These are phyloP conservation scores for Umbelopsis ramanniana DNA, from an alignment of 192 early-diverging fungal genomes.

Conservation along the genomic window DNA sequence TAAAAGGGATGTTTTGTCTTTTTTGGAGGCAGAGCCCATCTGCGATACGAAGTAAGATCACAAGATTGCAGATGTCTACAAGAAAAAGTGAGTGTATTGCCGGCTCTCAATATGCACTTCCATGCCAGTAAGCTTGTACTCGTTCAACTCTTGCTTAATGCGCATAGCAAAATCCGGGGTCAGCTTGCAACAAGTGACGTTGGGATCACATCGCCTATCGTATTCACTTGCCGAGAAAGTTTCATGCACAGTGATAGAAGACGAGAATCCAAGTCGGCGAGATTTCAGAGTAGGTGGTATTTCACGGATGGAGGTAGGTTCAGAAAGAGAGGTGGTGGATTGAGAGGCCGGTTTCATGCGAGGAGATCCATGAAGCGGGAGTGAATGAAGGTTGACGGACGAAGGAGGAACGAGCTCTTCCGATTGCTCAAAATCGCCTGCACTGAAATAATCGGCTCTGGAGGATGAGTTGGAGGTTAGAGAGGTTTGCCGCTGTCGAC, in stretches of 20 bases:
- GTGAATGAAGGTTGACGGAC: not conserved
- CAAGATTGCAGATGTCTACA: conserved; percentile 33
- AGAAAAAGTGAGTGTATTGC: conserved; percentile 74
- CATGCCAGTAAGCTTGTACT: conserved; percentile 94
- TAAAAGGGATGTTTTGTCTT: too few relatives aligned
- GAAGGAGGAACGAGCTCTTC: not conserved
- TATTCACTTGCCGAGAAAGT: conserved; percentile 81
- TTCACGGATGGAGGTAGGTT: conserved; percentile 24
- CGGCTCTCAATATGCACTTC: conserved; percentile 80
- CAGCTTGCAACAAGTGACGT: conserved; percentile 80
- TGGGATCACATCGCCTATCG: conserved; percentile 83
- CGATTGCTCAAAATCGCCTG: not conserved
- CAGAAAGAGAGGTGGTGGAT: conserved; percentile 17
- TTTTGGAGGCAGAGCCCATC: too few relatives aligned
- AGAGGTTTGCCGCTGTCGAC: conserved; percentile 22
- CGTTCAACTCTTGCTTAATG: conserved; percentile 95
- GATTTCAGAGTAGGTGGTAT: conserved; percentile 32
- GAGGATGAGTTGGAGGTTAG: conserved; percentile 27
- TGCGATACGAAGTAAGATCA: not conserved
- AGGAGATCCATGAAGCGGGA: conserved; percentile 24
- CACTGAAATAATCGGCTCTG: not conserved
- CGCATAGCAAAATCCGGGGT: conserved; percentile 83
- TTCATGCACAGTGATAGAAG: conserved; percentile 61
- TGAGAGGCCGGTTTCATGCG: conserved; percentile 23
- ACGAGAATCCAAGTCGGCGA: conserved; percentile 51